Evolutionary conservation across 2,329 filamentous ascomycete species (phyloP).

Genomic region (Monosporascus sp.): DNA sequence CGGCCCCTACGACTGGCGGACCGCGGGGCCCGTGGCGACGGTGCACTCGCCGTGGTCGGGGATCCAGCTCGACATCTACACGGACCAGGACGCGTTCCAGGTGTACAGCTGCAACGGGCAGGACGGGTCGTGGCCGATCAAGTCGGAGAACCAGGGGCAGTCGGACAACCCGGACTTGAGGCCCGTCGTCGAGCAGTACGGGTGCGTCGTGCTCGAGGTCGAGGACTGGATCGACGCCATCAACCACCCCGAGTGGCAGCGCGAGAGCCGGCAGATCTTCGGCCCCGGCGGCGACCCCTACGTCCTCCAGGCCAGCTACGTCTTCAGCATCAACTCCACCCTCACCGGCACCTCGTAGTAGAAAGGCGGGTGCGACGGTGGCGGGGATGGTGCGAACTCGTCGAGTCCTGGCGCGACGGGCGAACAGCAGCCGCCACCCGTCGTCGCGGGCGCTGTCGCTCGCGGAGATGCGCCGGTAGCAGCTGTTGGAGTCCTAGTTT

Average conservation of each 20-base stretch:
- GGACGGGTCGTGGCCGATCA: conserved; percentile 65
- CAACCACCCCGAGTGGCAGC: conserved; percentile 84
- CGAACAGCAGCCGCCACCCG: no score
- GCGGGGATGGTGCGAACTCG: neutral
- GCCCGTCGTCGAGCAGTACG: conserved; percentile 65
- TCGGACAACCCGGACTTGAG: conserved; percentile 48
- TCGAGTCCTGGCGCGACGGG: no score
- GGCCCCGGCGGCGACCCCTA: conserved; percentile 55
- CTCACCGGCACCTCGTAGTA: conserved; percentile 12
- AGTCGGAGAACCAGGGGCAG: conserved; percentile 60
- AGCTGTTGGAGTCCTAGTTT: no score
- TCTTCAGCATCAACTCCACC: conserved; percentile 46
- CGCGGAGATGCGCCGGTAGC: no score
- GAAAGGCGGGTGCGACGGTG: conserved; percentile 5
- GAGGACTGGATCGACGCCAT: conserved; percentile 93
- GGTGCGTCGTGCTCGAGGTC: conserved; percentile 85
- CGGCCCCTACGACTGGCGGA: conserved; percentile 59
- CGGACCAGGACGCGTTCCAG: conserved; percentile 83
- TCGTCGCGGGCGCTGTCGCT: no score
- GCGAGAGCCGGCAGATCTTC: conserved; percentile 55
- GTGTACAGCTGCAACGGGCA: conserved; percentile 78
- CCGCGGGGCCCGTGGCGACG: conserved; percentile 49
- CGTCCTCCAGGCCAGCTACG: conserved; percentile 56
- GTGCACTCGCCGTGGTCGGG: conserved; percentile 72
- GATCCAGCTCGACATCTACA: conserved; percentile 74